A percentile compares a stretch with the other conserved stretches of the same genome.
These are phyloP conservation scores for Thermomucor indicae-seudaticae DNA, from an alignment of 371 early-diverging fungal genomes.

Conservation along the genomic window DNA sequence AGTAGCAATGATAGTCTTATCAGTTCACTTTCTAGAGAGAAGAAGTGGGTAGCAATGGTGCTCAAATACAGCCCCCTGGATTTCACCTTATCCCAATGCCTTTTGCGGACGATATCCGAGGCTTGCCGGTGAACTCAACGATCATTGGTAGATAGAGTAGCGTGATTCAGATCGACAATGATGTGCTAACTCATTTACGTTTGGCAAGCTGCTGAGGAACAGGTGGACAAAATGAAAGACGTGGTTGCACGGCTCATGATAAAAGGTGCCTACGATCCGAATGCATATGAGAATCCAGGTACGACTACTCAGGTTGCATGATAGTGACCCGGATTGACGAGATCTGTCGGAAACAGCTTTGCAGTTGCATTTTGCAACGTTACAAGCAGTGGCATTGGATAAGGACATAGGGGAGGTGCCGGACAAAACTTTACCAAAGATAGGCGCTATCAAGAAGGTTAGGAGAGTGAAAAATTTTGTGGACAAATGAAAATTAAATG, in stretches of 20 bases:
- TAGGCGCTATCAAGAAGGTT: conserved; percentile 17
- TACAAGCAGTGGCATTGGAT: conserved; percentile 59
- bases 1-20: not conserved
- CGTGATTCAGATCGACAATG: not conserved
- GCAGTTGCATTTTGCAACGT: conserved; percentile 57
- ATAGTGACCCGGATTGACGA: not conserved
- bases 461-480: not conserved
- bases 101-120: conserved; percentile 68
- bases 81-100: conserved; percentile 59
- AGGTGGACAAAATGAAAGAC: conserved; percentile 7
- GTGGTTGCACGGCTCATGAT: conserved; percentile 24
- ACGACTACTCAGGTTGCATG: conserved; percentile 7
- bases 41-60: conserved; percentile 23
- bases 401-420: conserved; percentile 8
- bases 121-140: conserved; percentile 30
- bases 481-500: not conserved
- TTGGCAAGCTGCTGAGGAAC: conserved; percentile 1
- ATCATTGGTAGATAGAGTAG: conserved; percentile 15
- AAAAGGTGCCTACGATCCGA: conserved; percentile 42
- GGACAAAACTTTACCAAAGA: conserved; percentile 18
- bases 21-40: conserved; percentile 25
- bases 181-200: not conserved
- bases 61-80: conserved; percentile 51
- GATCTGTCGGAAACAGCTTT: conserved; percentile 26
- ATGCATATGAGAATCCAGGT: conserved; percentile 63